Evolutionary conservation across 768 basidiomycete genomes (phyloP), one percentile per base, ranked within the genome.

Genomic region (Mycena galopus): DNA sequence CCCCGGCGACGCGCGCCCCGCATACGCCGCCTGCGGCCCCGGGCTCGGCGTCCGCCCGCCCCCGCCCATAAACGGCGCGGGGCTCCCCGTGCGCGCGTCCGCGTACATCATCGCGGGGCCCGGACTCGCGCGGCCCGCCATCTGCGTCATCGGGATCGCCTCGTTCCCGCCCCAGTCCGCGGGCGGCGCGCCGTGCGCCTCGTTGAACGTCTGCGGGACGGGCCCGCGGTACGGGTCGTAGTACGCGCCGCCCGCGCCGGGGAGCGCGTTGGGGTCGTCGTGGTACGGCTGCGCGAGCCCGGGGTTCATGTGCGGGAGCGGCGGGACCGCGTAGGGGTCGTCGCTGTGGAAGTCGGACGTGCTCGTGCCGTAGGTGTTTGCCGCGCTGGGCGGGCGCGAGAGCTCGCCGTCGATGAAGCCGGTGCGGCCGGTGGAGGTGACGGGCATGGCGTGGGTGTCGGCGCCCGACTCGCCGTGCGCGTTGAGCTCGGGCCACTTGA

Each of bases 401-500:
- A 92, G 85, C 65, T 92, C 91, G 3, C 90, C 91, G 55, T 84
- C 88, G 19, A 90, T 91, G 77, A 94, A 92, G 33, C 94, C 94
- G 30, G 92, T 82, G 29, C 92, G 88, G 69, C 92, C 93, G 1
- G 93, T 92, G 68, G 89, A 87, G 65, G 89, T 84, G 0, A 92
- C 89, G 23, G 94, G 94, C 11, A 94, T 85, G 19, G 94, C 87
- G 67, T 92, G 90, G 6, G 87, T 84, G 72, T 90, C 89, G 30
- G 51, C 65, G 51, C 82, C 82, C 35, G 84, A 63, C 47, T 82
- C 82, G 35, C 84, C 86, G 1, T 94, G 93, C 2, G 89, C 81
- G 79, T 95, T 94, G 42, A 95, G 87, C 77, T 96, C 95, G 4
- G 95, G 95, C 95, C 95, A 96, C 82, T 95, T 95, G 82, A 96